phyloP scores from a whole-genome alignment of 1,284 basidiomycete genomes.

The Ganoderma lucidum region DNA sequence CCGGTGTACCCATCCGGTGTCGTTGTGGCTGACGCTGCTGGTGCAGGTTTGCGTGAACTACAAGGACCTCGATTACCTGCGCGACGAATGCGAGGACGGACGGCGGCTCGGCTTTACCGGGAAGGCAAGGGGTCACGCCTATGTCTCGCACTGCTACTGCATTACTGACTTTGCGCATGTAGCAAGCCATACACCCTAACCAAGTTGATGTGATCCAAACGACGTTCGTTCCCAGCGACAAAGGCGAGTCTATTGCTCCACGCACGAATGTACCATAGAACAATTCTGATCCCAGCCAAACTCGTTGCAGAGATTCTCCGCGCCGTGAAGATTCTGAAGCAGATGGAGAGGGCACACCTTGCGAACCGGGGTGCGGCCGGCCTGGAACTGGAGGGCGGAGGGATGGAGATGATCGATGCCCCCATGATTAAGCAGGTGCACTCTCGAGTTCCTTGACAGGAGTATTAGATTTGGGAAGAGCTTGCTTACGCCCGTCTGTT shows the following conservation, averaged over 20 bases:
- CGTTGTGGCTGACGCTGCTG: not conserved
- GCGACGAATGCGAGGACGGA: constrained; percentile 83
- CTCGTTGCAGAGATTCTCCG: constrained; percentile 72
- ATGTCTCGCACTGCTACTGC: not conserved
- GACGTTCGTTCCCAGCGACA: constrained; percentile 79
- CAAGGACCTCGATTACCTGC: constrained; percentile 76
- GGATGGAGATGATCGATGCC: constrained; percentile 90
- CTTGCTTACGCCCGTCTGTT: constrained; percentile 4
- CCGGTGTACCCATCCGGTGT: not conserved
- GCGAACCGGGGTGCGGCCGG: constrained; percentile 68
- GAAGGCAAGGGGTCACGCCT: constrained; percentile 59
- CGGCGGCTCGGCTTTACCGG: constrained; percentile 84
- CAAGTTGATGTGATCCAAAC: constrained; percentile 85
- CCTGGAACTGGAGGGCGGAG: constrained; percentile 66
- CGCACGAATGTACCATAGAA: not conserved
- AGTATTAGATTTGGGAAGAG: constrained; percentile 27
- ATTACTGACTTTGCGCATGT: constrained; percentile 18
- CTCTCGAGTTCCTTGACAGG: not conserved
- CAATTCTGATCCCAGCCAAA: not conserved
- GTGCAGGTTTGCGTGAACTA: constrained; percentile 91
- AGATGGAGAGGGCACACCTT: constrained; percentile 63
- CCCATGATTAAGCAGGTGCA: constrained; percentile 88
- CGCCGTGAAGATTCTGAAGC: constrained; percentile 77
- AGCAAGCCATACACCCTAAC: constrained; percentile 95
- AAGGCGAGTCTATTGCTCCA: constrained; percentile 56